A percentile compares a stretch with the other conserved stretches of the same genome.
phyloP scores from a whole-genome alignment of 176 grass and related monocot genomes.

The Oryza glaberrima region DNA sequence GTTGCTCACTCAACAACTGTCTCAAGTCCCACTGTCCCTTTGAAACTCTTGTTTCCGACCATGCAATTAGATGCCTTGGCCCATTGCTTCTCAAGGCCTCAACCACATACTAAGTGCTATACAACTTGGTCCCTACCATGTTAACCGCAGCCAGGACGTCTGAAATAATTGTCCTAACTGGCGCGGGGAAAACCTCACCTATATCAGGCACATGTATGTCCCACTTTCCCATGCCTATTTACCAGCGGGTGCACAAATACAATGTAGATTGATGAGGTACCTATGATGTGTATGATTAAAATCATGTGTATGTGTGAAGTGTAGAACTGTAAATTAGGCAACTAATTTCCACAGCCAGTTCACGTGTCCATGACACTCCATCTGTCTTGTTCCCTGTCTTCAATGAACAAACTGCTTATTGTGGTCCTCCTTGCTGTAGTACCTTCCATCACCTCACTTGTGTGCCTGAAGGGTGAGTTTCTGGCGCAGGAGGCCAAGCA shows the following conservation, averaged over 20 bases:
- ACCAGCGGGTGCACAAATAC: neutral
- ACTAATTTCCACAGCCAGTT: neutral
- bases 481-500: neutral
- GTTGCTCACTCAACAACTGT: neutral
- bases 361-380: neutral
- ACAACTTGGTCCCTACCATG: neutral
- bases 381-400: neutral
- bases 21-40: neutral
- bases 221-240: neutral
- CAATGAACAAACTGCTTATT: neutral
- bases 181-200: neutral
- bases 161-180: neutral
- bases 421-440: neutral
- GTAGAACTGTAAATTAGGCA: neutral
- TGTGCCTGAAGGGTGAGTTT: too few species aligned
- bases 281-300: neutral
- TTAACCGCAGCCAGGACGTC: neutral
- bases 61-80: neutral
- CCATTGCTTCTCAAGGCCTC: neutral
- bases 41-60: neutral
- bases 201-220: neutral
- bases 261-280: neutral
- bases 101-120: neutral
- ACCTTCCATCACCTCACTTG: neutral
- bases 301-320: neutral